Evolutionary conservation across 768 basidiomycete species (phyloP).

Genomic region (Basidioascus undulatus): DNA sequence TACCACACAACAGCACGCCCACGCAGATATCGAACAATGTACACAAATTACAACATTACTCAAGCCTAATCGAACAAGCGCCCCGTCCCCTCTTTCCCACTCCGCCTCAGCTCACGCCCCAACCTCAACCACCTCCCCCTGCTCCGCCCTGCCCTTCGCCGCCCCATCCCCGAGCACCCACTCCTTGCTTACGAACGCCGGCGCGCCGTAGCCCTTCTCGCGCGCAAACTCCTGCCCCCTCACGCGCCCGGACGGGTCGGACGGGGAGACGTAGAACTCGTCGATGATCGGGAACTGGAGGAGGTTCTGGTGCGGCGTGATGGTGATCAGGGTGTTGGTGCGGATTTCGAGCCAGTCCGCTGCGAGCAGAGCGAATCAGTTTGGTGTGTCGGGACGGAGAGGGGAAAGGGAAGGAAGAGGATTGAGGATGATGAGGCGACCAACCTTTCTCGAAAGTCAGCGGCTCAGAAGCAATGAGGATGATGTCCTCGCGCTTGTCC

Average conservation of each 20-base stretch:
- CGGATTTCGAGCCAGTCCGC: slow-evolving; percentile 99
- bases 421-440: slow-evolving; percentile 3
- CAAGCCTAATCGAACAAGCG: no score
- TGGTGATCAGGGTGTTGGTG: slow-evolving; percentile 83
- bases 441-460: slow-evolving; percentile 83
- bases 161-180: no score
- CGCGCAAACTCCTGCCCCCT: slow-evolving; percentile 65
- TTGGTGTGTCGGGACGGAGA: not conserved
- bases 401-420: not conserved
- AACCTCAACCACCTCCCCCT: no score
- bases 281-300: slow-evolving; percentile 85
- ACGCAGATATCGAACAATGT: no score
- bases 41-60: no score
- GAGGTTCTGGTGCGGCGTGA: slow-evolving; percentile 59
- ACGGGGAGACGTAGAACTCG: slow-evolving; percentile 71
- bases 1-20: no score
- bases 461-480: slow-evolving; percentile 52
- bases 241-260: slow-evolving; percentile 42
- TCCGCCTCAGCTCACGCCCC: no score
- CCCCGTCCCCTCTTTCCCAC: no score
- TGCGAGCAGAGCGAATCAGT: slow-evolving; percentile 11
- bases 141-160: no score
- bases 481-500: slow-evolving; percentile 87
- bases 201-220: no score
- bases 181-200: no score